Conservation (phyloP, 2,329 filamentous ascomycete species). For the Penicillium sp. region DNA sequence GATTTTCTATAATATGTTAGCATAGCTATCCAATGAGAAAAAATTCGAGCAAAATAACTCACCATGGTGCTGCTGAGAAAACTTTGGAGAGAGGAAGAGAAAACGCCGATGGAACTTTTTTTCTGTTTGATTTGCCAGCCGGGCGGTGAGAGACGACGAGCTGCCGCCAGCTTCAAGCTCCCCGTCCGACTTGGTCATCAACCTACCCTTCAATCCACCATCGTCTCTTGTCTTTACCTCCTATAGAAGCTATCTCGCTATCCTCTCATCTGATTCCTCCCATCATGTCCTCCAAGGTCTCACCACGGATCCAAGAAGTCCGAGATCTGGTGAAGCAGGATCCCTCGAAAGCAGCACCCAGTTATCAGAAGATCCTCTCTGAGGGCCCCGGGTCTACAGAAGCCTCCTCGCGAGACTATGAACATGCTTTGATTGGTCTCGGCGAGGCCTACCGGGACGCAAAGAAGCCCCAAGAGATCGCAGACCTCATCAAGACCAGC, state of each 20-base stretch:
- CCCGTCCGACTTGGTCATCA: conserved; percentile 21
- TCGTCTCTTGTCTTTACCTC: conserved; percentile 6
- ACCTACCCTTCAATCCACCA: conserved; percentile 18
- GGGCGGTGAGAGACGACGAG: conserved; percentile 34
- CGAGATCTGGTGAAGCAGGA: conserved; percentile 79
- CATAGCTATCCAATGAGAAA: neutral
- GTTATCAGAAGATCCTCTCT: conserved; percentile 88
- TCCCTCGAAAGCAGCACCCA: conserved; percentile 78
- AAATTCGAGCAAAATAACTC: conserved; percentile 13
- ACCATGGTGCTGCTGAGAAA: conserved; percentile 32
- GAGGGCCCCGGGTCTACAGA: conserved; percentile 83
- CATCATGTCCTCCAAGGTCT: conserved; percentile 54
- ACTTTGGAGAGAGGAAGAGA: conserved; percentile 16
- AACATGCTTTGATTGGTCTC: conserved; percentile 81
- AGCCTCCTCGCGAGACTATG: conserved; percentile 85
- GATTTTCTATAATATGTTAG: conserved; percentile 53
- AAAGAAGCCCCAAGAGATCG: conserved; percentile 80
- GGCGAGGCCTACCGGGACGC: conserved; percentile 87
- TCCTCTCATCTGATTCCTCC: neutral
- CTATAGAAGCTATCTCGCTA: neutral
- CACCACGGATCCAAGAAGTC: conserved; percentile 80
- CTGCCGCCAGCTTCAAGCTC: conserved; percentile 32
- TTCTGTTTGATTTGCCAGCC: conserved; percentile 36
- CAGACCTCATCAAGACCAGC: conserved; percentile 86
- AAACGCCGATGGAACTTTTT: conserved; percentile 32